Base-by-base conservation (phyloP, 192 early-diverging fungal species). In the Coemansia sp. region DNA sequence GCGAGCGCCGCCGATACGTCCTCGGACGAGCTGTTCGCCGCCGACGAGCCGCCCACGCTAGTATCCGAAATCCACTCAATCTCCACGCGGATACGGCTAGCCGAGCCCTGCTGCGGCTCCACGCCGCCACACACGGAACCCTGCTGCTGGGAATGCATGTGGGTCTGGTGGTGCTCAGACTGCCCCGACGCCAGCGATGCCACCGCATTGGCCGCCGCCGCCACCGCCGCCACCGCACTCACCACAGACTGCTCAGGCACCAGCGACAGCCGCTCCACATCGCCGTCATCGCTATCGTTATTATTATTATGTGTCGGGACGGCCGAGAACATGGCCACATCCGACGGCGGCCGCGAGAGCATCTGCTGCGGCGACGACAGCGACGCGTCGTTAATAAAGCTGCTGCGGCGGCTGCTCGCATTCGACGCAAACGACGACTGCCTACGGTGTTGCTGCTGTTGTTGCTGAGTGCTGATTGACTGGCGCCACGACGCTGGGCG, bases 261-360 rank as follows among this genome's bases (percentile, higher is more conserved):
- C 5, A 47, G 27, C n/a, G n/a, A n/a, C n/a, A n/a, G n/a, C n/a
- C n/a, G n/a, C n/a, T n/a, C n/a, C n/a, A n/a, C n/a, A n/a, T n/a
- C n/a, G n/a, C n/a, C n/a, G n/a, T n/a, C n/a, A n/a, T n/a, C n/a
- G n/a, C n/a, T n/a, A n/a, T n/a, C n/a, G n/a, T n/a, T n/a, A n/a
- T n/a, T n/a, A n/a, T n/a, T n/a, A n/a, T n/a, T n/a, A n/a, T n/a
- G n/a, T n/a, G n/a, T n/a, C n/a, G n/a, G n/a, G n/a, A n/a, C n/a
- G 30, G 18, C 31, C 10, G 74, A 57, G 40, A 77, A 77, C 74
- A 77, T 77, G 5, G 74, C 74, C 16, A 77, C 52, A 21, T 65
- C 68, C 9, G 74, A 77, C n/a, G 67, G 63, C 43, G 60, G 61
- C 19, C 68, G 63, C 31, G 68, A 77, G 9, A 77, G 46, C n/a